These are phyloP conservation scores for Coniochaeta sp. DNA, from an alignment of 2,329 filamentous ascomycete species.

Conservation along the genomic window DNA sequence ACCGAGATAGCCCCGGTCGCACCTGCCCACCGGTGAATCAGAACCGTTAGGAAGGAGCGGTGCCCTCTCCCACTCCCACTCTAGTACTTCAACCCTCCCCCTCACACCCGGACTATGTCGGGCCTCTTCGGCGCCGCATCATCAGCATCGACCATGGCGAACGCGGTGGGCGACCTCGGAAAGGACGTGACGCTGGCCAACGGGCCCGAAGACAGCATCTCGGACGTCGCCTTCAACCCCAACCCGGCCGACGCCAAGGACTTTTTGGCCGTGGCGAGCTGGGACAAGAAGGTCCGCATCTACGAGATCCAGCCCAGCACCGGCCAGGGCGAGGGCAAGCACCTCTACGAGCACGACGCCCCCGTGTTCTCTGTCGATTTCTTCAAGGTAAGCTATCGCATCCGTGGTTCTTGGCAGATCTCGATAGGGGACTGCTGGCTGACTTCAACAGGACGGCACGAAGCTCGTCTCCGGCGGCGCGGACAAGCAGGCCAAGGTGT, in stretches of 20 bases:
- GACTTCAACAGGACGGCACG: constrained; percentile 65
- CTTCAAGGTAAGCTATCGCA: constrained; percentile 81
- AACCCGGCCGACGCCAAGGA: constrained; percentile 49
- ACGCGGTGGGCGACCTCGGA: constrained; percentile 83
- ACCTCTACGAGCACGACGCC: constrained; percentile 76
- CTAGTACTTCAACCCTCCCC: neutral
- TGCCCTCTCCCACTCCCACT: constrained; percentile 11
- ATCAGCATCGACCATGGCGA: constrained; percentile 45
- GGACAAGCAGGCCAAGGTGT: constrained; percentile 83
- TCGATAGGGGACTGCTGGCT: neutral
- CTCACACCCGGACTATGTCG: constrained; percentile 45
- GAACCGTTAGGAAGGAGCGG: neutral
- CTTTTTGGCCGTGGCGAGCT: constrained; percentile 83
- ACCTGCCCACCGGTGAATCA: neutral
- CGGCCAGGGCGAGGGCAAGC: constrained; percentile 77
- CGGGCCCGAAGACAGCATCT: constrained; percentile 83
- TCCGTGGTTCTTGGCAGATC: neutral
- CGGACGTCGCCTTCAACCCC: constrained; percentile 68
- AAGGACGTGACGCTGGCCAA: constrained; percentile 75
- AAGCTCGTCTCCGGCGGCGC: constrained; percentile 84
- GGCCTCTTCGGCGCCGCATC: constrained; percentile 50
- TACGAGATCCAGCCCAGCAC: constrained; percentile 73
- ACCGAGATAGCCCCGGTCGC: neutral
- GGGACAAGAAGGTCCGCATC: constrained; percentile 97
- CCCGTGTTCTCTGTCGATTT: constrained; percentile 82